Base-by-base conservation (phyloP, 2,329 filamentous ascomycete genomes). In the Nigrograna mackinnonii region DNA sequence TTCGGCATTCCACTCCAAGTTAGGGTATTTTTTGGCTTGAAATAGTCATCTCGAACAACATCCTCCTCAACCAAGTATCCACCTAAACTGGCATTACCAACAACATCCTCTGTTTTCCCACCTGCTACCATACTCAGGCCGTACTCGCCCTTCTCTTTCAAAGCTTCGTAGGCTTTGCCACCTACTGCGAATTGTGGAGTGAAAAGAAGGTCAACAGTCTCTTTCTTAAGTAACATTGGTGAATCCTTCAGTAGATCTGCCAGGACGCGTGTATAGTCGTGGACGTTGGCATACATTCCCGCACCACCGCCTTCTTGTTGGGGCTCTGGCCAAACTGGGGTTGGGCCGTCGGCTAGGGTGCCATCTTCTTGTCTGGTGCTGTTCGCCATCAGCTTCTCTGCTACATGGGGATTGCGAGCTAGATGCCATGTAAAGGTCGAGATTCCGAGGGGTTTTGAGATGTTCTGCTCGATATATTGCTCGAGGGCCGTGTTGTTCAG, bases 391-490 rank as follows among this genome's bases (percentile, higher is more conserved):
- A 55, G 38, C 32, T 52, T 56, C 16, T 50, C 33, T 11, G 35
- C 35, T 1, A 58, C 46, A 4, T 48, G 19, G 6, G 52, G 52
- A n/a, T 57, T 52, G 11, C 28, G 26, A 4, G 36, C 35, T 3
- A 58, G 39, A 33, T 57, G 47, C 47, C 49, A 63, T 4, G 54
- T 60, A 3, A 56, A 59, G 3, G 49, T 49, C 2, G 26, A 46
- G 41, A 76, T 59, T 3, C 62, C 65, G 9, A 77, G 63, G 1
- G 71, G 72, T 44, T 68, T 54, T 44, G 71, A 62, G 41, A 77
- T 73, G 46, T 73, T 54, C 24, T 69, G 52, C 32, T 70, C 59
- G 39, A 75, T 63, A 52, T 71, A 73, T 18, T 71, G 67, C 43
- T 71, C 70, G 12, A 78, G 62, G 3, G 46, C 47, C 6, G 59